These are phyloP conservation scores for Eutypella sp. DNA, from an alignment of 2,329 filamentous ascomycete genomes.

Conservation along the genomic window DNA sequence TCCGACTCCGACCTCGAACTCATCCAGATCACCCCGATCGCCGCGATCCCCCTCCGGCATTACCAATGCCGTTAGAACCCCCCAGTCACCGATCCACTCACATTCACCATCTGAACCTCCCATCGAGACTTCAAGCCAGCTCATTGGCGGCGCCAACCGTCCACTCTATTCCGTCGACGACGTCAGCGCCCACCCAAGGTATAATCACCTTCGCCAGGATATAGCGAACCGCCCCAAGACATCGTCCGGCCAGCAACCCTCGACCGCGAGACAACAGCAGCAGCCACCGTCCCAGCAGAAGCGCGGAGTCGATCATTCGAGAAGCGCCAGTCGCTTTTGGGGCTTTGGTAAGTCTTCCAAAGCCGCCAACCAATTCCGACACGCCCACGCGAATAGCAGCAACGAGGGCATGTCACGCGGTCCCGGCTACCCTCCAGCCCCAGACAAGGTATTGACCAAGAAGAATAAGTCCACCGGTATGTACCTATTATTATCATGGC, in stretches of 20 bases:
- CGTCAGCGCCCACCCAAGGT: slow-evolving; percentile 18
- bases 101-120: background rate
- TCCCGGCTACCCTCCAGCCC: slow-evolving; percentile 20
- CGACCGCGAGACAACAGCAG: slow-evolving; percentile 15
- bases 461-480: slow-evolving; percentile 26
- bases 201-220: slow-evolving; percentile 12
- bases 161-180: slow-evolving; percentile 21
- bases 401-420: slow-evolving; percentile 25
- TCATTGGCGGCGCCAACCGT: slow-evolving; percentile 6
- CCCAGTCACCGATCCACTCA: slow-evolving; percentile 11
- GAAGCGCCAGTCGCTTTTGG: slow-evolving; percentile 29
- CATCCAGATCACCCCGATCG: slow-evolving; percentile 26
- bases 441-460: slow-evolving; percentile 25
- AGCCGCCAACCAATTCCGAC: slow-evolving; percentile 20
- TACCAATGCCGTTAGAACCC: slow-evolving; percentile 21
- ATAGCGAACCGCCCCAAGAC: slow-evolving; percentile 13
- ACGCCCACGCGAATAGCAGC: slow-evolving; percentile 16
- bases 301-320: slow-evolving; percentile 18
- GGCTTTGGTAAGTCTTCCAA: slow-evolving; percentile 24
- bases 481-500: too few relatives aligned
- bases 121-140: slow-evolving; percentile 6
- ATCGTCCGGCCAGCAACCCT: slow-evolving; percentile 13
- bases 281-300: slow-evolving; percentile 10
- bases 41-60: slow-evolving; percentile 29
- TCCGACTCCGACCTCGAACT: slow-evolving; percentile 18